Percentiles rank a stretch among this genome's conserved stretches.
Evolutionary conservation across 306 rosid species (phyloP).

Genomic region (Gastrolobium bilobum): DNA sequence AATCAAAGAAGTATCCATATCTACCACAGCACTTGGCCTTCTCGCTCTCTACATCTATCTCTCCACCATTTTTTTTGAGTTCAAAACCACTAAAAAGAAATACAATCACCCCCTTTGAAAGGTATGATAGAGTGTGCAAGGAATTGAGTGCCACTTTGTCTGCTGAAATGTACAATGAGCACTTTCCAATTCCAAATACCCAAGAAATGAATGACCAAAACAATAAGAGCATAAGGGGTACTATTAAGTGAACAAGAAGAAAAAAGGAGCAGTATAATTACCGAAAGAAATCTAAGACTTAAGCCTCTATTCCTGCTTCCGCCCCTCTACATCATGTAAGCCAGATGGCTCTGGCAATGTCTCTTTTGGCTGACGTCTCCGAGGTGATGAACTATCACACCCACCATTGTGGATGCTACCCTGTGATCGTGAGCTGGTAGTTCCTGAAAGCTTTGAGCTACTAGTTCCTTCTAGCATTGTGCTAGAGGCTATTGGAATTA

Average conservation of each 20-base stretch:
- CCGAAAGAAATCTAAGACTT: conserved; percentile 62
- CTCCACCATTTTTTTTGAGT: conserved; percentile 38
- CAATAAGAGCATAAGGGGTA: conserved; percentile 45
- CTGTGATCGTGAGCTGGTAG: conserved; percentile 82
- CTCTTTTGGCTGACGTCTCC: conserved; percentile 74
- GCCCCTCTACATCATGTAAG: conserved; percentile 66
- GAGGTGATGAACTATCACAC: conserved; percentile 73
- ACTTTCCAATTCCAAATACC: conserved; percentile 48
- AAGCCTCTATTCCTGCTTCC: conserved; percentile 58
- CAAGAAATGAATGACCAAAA: conserved; percentile 45
- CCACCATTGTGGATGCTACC: conserved; percentile 68
- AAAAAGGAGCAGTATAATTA: conserved; percentile 59
- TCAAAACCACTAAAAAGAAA: conserved; percentile 51
- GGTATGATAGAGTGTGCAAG: conserved; percentile 27
- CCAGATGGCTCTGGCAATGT: conserved; percentile 86
- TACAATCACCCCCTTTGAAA: conserved; percentile 35
- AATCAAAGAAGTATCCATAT: conserved; percentile 61
- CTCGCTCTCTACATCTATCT: conserved; percentile 43
- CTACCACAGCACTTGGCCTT: conserved; percentile 57
- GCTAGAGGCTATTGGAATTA: conserved; percentile 64
- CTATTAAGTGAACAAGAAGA: conserved; percentile 53
- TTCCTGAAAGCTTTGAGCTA: conserved; percentile 79
- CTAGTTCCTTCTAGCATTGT: conserved; percentile 66
- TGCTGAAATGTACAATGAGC: conserved; percentile 49
- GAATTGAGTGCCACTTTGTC: conserved; percentile 46